Percentiles rank a stretch among this genome's conserved stretches.
phyloP scores from a whole-genome alignment of 345 rosid genomes.

The Nephelium lappaceum region DNA sequence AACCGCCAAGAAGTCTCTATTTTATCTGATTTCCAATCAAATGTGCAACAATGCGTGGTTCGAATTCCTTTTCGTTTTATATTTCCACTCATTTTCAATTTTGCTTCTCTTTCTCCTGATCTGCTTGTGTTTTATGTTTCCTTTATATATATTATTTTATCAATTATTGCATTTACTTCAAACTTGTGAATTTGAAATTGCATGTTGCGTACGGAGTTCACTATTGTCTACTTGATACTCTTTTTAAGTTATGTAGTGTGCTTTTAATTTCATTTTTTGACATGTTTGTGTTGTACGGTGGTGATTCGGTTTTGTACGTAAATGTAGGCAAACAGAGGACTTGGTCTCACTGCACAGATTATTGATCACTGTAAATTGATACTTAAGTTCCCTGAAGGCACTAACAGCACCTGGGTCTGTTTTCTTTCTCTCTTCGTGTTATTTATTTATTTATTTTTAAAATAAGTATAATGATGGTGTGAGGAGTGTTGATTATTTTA shows the following conservation, averaged over 20 bases:
- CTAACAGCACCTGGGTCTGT: slow-evolving; percentile 93
- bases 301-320: neutral
- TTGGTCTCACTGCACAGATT: slow-evolving; percentile 76
- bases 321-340: slow-evolving; percentile 81
- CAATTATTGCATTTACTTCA: neutral
- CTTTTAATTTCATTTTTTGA: neutral
- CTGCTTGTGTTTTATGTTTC: neutral
- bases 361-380: slow-evolving; percentile 77
- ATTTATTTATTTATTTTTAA: neutral
- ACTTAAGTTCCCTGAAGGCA: slow-evolving; percentile 90
- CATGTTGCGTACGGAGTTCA: neutral
- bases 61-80: slow-evolving; percentile 27
- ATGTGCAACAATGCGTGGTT: slow-evolving; percentile 89
- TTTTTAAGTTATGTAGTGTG: neutral
- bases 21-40: slow-evolving; percentile 69
- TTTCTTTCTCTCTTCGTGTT: slow-evolving; percentile 16
- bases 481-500: slow-evolving; percentile 12
- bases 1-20: slow-evolving; percentile 44
- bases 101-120: neutral
- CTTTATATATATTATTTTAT: neutral
- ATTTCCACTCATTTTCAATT: neutral
- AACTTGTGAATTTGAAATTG: neutral
- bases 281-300: neutral
- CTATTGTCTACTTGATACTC: neutral
- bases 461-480: neutral